Conservation (phyloP, 2,329 filamentous ascomycete species). For the Aspergillus latus region DNA sequence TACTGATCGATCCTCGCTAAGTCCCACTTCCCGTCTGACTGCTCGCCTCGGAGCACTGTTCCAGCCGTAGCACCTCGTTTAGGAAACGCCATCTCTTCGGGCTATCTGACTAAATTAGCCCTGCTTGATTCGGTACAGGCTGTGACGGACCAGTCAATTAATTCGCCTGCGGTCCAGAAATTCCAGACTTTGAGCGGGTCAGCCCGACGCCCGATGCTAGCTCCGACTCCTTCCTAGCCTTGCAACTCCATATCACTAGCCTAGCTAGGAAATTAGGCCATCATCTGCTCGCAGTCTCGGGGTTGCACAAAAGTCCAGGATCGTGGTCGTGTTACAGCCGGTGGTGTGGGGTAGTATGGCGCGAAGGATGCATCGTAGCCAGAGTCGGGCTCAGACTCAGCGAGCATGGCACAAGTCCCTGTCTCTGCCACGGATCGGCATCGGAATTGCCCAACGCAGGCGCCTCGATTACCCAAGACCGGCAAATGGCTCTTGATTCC, state of each 20-base stretch:
- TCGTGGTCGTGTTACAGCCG: background rate
- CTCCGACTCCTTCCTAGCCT: background rate
- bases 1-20: background rate
- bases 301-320: background rate
- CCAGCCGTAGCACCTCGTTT: background rate
- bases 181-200: conserved; percentile 1
- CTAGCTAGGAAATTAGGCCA: background rate
- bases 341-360: conserved; percentile 2
- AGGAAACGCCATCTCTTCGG: background rate
- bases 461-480: conserved; percentile 18
- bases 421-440: background rate
- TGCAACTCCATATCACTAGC: background rate
- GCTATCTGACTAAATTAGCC: background rate
- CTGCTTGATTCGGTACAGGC: background rate
- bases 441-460: conserved; percentile 16
- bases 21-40: conserved; percentile 1
- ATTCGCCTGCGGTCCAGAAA: background rate
- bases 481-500: conserved; percentile 10
- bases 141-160: background rate
- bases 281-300: background rate
- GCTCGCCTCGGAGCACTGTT: background rate
- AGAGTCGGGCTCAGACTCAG: too few relatives aligned
- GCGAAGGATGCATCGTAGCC: background rate
- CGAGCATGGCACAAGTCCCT: background rate
- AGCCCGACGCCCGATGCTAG: background rate